phyloP scores from a whole-genome alignment of 2,329 filamentous ascomycete genomes.

The Helminthosporium solani region DNA sequence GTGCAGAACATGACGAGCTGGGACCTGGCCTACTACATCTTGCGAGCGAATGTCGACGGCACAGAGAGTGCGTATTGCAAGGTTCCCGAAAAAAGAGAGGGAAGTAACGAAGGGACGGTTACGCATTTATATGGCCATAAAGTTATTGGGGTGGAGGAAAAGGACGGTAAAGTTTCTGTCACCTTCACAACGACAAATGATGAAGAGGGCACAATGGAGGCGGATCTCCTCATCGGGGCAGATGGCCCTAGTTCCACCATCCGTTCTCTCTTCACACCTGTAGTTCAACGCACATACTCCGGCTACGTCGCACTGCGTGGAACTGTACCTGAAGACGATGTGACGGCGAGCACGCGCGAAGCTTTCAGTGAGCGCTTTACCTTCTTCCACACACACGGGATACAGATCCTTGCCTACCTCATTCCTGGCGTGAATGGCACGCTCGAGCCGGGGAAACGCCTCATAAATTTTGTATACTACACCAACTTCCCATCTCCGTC shows the following conservation, averaged over 20 bases:
- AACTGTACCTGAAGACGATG: conserved; percentile 27
- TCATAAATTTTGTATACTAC: conserved; percentile 54
- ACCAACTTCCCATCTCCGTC: conserved; percentile 38
- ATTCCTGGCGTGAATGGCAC: conserved; percentile 49
- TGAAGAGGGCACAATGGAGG: conserved; percentile 17
- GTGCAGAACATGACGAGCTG: conserved; percentile 41
- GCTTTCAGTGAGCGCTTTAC: conserved; percentile 43
- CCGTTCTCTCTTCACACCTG: conserved; percentile 20
- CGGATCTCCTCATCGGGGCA: conserved; percentile 33
- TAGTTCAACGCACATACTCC: conserved; percentile 29
- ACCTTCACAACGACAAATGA: conserved; percentile 19
- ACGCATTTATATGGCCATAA: conserved; percentile 28
- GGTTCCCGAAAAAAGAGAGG: conserved; percentile 14
- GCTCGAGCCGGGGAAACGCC: conserved; percentile 42
- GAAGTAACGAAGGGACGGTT: conserved; percentile 13
- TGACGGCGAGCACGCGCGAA: conserved; percentile 20
- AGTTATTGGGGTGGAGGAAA: conserved; percentile 23
- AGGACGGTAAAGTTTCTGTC: conserved; percentile 18
- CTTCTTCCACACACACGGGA: conserved; percentile 42
- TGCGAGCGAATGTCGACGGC: conserved; percentile 35
- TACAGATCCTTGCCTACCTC: conserved; percentile 46
- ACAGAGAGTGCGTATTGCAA: conserved; percentile 29
- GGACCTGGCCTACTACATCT: conserved; percentile 36
- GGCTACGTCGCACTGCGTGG: conserved; percentile 38
- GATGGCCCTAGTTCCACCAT: conserved; percentile 37